Percentiles rank a stretch among this genome's conserved stretches.
These are phyloP conservation scores for Pyrenochaeta sp. DNA, from an alignment of 2,329 filamentous ascomycete species.

Conservation along the genomic window DNA sequence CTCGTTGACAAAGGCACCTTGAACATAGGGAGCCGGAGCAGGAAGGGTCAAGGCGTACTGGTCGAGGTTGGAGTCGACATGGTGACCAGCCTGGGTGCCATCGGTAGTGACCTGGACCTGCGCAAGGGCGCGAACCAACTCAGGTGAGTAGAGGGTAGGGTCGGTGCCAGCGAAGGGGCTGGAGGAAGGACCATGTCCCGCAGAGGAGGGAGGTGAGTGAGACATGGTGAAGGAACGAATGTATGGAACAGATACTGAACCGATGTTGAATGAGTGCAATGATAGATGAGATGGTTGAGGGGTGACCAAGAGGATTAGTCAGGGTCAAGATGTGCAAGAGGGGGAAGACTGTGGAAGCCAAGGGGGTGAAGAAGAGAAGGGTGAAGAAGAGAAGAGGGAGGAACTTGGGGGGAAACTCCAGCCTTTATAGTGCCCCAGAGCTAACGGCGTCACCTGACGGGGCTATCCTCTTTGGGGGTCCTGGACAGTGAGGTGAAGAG, in stretches of 20 bases:
- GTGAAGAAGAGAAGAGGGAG: conserved; percentile 11
- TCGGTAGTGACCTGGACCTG: conserved; percentile 17
- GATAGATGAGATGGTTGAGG: conserved; percentile 22
- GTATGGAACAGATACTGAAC: conserved; percentile 20
- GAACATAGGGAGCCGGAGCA: conserved; percentile 15
- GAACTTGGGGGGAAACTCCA: too few species aligned
- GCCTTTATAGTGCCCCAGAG: conserved; percentile 21
- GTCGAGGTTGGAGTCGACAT: conserved; percentile 9
- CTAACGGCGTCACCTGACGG: conserved; percentile 13
- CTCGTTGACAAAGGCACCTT: conserved; percentile 36
- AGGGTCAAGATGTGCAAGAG: conserved; percentile 25
- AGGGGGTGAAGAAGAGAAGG: conserved; percentile 14
- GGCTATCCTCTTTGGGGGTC: conserved; percentile 11
- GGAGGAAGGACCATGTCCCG: conserved; percentile 26
- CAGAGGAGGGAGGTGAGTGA: conserved; percentile 33
- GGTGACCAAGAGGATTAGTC: conserved; percentile 12
- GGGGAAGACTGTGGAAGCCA: conserved; percentile 11
- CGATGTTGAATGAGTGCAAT: conserved; percentile 29
- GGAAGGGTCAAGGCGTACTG: conserved; percentile 21
- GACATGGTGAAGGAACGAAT: conserved; percentile 34
- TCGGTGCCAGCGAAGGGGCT: conserved; percentile 39
- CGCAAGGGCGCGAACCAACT: conserved; percentile 22
- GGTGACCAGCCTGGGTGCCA: conserved; percentile 9
- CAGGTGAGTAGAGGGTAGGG: conserved; percentile 38
- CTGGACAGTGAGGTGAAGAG: too few species aligned